Base-by-base conservation (phyloP, 768 basidiomycete species). In the Filobasidium wieringae region DNA sequence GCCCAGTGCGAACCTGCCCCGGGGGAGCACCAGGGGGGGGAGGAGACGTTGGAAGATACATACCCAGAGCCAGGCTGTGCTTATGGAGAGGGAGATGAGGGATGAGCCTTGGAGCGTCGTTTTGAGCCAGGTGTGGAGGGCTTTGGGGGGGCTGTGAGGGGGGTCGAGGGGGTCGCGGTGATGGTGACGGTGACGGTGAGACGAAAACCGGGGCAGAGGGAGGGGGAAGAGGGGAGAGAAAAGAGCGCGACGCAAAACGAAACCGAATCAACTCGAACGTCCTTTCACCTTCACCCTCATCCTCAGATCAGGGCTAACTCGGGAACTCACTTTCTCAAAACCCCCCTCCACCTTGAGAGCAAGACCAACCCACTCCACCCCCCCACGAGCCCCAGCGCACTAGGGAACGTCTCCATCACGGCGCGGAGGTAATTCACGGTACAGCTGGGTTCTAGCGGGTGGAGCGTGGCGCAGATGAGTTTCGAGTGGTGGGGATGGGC, bases 361-460 rank as follows among this genome's bases (percentile, higher is more conserved):
- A 40, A 47, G 41, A 55, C 40, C 32, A 59, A n/a, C 31, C 41
- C 58, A 12, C 51, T 54, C 32, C 53, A 59, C 2, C 58, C 58
- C 17, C 58, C 58, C 3, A 59, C 53, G 22, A 59, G 36, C 7
- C 32, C 58, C 31, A 45, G 41, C 2, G 58, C 51, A 19, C 58
- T 53, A 7, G 52, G 52, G 14, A 43, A 30, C 31, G 58, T 43
- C 12, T 55, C 58, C 17, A 14, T 27, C 17, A 59, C 58, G 27
- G 52, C 53, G 2, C 32, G 31, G 22, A 54, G 14, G 34, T 47
- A 53, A 37, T 54, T 59, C 11, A 12, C 36, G 8, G 19, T 11
- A n/a, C 58, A 59, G n/a, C 45, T 53, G 19, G 58, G 58, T 40
- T 59, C 43, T n/a, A 50, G 15, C 2, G 58, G 58, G 24, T 59